Base-by-base conservation (phyloP, 2,329 filamentous ascomycete species). In the Colletotrichum viniferum region DNA sequence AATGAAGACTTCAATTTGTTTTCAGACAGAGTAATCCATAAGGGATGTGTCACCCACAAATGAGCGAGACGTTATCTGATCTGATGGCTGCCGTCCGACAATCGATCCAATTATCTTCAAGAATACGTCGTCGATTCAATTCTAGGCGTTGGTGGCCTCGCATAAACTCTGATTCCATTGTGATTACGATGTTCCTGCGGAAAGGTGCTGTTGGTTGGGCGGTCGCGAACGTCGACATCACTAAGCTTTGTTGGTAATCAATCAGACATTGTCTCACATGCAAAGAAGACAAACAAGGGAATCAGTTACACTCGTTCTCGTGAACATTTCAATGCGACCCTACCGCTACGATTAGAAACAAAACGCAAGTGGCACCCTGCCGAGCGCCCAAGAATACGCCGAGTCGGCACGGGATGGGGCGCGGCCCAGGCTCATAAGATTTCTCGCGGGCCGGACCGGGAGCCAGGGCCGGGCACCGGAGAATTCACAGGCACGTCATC, bases 41-140 rank as follows among this genome's bases (percentile, higher is more conserved):
- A 32, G 30, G 30, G 30, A 32, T 32, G 36, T 48, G 38, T 48
- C 18, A 48, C 7, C 18, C 3, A 43, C 43, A n/a, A 13, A 21
- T 21, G 0, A 48, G 14, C 3, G 43, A 48, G 18, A 48, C 43
- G 13, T 48, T 2, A 7, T 26, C 26, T 26, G 26, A 26, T 26
- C 4, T 26, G 26, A 13, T 9, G n/a, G 5, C 1, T 21, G n/a
- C 43, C 18, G 7, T 48, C 43, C n/a, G n/a, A 21, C 43, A 48
- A 2, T 4, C 21, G 43, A 52, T 0, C n/a, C 3, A 52, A 21
- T 10, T 3, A 21, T 52, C n/a, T 13, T 4, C 2, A 13, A 21
- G 0, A 1, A 24, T 52, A 21, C 43, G 0, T 21, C 5, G 12
- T 10, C 1, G 16, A 52, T 3, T 21, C n/a, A 13, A 12, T 52